Conservation (phyloP, 257 asterid genomes). For the Fraxinus pennsylvanica region DNA sequence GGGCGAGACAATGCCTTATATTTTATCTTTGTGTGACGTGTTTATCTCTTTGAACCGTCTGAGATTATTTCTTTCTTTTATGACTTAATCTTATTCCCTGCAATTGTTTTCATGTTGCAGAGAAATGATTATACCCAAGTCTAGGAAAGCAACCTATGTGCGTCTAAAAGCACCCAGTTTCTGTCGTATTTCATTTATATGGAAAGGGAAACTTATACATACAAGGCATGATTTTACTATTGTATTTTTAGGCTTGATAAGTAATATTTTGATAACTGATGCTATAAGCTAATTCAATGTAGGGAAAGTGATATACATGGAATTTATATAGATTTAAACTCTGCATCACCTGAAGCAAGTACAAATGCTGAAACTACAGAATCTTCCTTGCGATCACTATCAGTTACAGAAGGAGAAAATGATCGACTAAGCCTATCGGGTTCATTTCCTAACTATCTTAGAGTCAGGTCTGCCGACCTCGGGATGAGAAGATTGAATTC, state of each 20-base stretch:
- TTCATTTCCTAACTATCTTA: constrained; percentile 32
- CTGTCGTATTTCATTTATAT: constrained; percentile 82
- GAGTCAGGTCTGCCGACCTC: constrained; percentile 47
- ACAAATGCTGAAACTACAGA: constrained; percentile 42
- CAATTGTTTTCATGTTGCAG: constrained; percentile 44
- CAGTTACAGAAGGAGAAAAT: constrained; percentile 42
- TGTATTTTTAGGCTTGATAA: not conserved
- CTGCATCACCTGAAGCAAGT: constrained; percentile 41
- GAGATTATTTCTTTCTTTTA: not conserved
- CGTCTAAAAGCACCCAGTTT: constrained; percentile 63
- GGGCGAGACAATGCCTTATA: not conserved
- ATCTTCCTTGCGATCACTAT: constrained; percentile 45
- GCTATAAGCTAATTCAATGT: constrained; percentile 22
- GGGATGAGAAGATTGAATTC: constrained; percentile 31
- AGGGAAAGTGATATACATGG: constrained; percentile 55
- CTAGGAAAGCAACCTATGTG: constrained; percentile 78
- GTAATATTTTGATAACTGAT: constrained; percentile 24
- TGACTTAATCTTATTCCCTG: not conserved
- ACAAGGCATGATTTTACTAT: constrained; percentile 53
- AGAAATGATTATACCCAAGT: constrained; percentile 68
- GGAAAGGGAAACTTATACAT: constrained; percentile 70
- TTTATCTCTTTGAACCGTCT: not conserved
- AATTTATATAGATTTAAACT: constrained; percentile 28
- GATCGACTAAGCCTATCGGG: constrained; percentile 28
- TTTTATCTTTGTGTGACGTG: not conserved